Conservation (phyloP, 2,329 filamentous ascomycete genomes). For the Colletotrichum falcatum region DNA sequence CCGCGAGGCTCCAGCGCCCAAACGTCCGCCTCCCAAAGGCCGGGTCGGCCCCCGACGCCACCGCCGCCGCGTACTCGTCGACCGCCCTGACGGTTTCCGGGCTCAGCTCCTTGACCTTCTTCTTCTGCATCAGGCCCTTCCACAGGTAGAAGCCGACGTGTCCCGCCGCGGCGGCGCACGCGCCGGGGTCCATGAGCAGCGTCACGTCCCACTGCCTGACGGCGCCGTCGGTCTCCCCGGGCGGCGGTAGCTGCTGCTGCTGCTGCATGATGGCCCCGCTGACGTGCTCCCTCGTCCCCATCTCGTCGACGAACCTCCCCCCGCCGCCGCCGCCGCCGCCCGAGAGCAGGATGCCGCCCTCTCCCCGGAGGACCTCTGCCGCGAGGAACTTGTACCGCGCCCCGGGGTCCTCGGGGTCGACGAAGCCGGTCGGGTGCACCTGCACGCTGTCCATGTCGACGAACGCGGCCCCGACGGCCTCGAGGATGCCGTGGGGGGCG, state of each 20-base stretch:
- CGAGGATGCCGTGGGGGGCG: constrained; percentile 61
- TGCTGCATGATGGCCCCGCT: constrained; percentile 65
- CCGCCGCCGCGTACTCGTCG: constrained; percentile 61
- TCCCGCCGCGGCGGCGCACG: constrained; percentile 61
- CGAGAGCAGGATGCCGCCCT: constrained; percentile 69
- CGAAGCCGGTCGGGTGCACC: constrained; percentile 74
- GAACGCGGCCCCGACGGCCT: constrained; percentile 54
- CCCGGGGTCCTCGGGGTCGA: constrained; percentile 62
- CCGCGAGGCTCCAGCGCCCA: constrained; percentile 65
- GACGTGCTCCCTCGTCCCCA: constrained; percentile 69
- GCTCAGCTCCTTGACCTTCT: constrained; percentile 63
- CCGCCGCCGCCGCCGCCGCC: constrained; percentile 57
- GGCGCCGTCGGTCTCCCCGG: constrained; percentile 44
- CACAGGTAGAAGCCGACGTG: constrained; percentile 73
- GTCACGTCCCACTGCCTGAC: constrained; percentile 69
- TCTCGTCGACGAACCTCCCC: constrained; percentile 70
- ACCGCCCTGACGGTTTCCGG: constrained; percentile 56
- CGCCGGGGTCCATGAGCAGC: constrained; percentile 70
- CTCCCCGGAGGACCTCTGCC: constrained; percentile 71
- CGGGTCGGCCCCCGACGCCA: constrained; percentile 55
- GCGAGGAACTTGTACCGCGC: constrained; percentile 71
- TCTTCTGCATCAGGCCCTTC: constrained; percentile 70
- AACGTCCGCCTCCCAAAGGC: constrained; percentile 62
- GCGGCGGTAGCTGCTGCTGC: too few species aligned
- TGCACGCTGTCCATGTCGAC: constrained; percentile 70